Percentiles rank a stretch among this genome's conserved stretches.
These are phyloP conservation scores for Gastrolobium villosum DNA, from an alignment of 306 rosid genomes.

Conservation along the genomic window DNA sequence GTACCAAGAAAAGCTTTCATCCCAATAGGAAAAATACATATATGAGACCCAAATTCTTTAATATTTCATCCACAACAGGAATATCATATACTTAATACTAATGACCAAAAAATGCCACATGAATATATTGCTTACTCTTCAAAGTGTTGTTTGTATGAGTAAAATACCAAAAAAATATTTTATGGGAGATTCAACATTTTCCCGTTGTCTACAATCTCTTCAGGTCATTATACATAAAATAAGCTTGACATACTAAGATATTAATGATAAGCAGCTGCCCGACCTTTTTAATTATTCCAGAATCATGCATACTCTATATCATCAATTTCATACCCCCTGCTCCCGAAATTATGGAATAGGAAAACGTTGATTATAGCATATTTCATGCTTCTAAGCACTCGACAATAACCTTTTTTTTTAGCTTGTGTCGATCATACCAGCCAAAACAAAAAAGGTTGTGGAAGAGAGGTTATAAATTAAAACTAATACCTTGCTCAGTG, in stretches of 20 bases:
- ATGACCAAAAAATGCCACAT: slow-evolving; percentile 6
- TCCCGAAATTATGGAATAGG: slow-evolving; percentile 4
- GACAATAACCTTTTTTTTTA: background rate
- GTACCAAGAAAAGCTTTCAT: slow-evolving; percentile 6
- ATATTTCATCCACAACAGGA: slow-evolving; percentile 33
- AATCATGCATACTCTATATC: slow-evolving; percentile 10
- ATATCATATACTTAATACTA: slow-evolving; percentile 10
- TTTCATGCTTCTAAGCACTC: slow-evolving; percentile 37
- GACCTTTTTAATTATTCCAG: slow-evolving; percentile 1
- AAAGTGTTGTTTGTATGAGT: background rate
- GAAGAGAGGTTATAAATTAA: slow-evolving; percentile 17
- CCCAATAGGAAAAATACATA: slow-evolving; percentile 19
- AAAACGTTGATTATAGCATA: background rate
- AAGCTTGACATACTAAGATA: slow-evolving; percentile 35
- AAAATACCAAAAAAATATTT: slow-evolving; percentile 16
- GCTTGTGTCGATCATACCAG: slow-evolving; percentile 30
- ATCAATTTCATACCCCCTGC: background rate
- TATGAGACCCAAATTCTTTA: slow-evolving; percentile 26
- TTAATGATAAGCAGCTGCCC: background rate
- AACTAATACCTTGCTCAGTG: slow-evolving; percentile 16
- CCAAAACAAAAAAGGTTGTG: background rate
- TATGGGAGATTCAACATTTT: background rate
- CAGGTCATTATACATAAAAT: slow-evolving; percentile 16
- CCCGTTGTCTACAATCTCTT: background rate
- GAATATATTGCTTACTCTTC: background rate